Conservation (phyloP, 768 basidiomycete species). For the Chalciporus pseudorubinellus region DNA sequence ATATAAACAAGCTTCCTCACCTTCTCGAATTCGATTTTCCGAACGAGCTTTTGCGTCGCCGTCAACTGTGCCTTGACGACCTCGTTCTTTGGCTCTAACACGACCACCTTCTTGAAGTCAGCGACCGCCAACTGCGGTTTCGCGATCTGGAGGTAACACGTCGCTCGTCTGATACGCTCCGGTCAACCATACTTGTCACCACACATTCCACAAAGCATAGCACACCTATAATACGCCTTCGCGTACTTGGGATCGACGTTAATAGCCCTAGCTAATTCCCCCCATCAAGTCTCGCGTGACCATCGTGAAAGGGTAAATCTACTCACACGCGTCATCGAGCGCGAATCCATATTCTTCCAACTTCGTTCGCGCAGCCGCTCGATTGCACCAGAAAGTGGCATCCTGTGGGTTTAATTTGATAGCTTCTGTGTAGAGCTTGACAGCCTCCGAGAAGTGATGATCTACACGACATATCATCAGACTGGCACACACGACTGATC, state of each 20-base stretch:
- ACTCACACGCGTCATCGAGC: conserved; percentile 80
- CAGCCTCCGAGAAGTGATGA: conserved; percentile 76
- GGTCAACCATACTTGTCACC: background rate
- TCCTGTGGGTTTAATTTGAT: conserved; percentile 88
- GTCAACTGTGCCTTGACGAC: conserved; percentile 75
- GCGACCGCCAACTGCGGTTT: conserved; percentile 82
- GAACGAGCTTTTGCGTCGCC: conserved; percentile 87
- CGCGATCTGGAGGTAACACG: conserved; percentile 86
- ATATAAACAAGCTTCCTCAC: too few relatives aligned
- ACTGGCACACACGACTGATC: background rate
- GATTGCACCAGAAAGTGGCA: conserved; percentile 90
- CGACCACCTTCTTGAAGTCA: conserved; percentile 84
- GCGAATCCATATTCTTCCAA: conserved; percentile 94
- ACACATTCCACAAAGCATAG: background rate
- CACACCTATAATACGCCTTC: conserved; percentile 84
- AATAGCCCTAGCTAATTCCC: conserved; percentile 70
- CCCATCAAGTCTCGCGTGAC: conserved; percentile 17
- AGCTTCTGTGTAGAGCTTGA: conserved; percentile 77
- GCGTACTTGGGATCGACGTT: conserved; percentile 84
- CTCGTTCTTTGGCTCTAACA: conserved; percentile 84
- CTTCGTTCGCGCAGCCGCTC: conserved; percentile 90
- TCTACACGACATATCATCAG: conserved; percentile 33
- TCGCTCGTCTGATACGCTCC: conserved; percentile 61
- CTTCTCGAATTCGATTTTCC: conserved; percentile 91
- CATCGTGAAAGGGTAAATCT: background rate